Percentiles rank a stretch among this genome's conserved stretches.
Evolutionary conservation across 768 basidiomycete species (phyloP).

Genomic region (Collybiopsis luxurians): DNA sequence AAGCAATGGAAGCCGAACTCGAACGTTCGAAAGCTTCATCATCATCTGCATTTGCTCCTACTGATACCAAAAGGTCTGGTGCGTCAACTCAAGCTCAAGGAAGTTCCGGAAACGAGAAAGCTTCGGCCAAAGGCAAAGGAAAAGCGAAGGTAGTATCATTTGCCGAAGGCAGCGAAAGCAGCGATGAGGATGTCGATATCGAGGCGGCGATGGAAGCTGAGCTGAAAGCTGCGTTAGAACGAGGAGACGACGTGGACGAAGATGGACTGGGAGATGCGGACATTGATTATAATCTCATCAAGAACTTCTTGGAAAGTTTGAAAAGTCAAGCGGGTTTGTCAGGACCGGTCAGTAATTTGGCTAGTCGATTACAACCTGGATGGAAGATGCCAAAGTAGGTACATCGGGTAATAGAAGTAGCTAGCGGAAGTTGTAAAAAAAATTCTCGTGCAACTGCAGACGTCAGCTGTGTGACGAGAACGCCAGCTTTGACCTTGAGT

Average conservation of each 20-base stretch:
- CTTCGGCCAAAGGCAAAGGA: constrained; percentile 31
- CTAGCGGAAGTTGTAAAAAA: no score
- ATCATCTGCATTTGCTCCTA: background rate
- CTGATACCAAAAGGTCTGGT: no score
- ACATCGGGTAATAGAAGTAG: no score
- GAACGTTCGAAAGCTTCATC: constrained; percentile 36
- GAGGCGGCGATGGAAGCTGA: constrained; percentile 92
- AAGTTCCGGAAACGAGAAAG: background rate
- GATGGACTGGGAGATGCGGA: constrained; percentile 44
- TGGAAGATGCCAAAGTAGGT: constrained; percentile 76
- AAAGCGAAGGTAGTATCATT: constrained; percentile 44
- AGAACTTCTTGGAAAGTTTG: constrained; percentile 96
- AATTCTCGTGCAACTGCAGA: no score
- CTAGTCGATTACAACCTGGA: constrained; percentile 75
- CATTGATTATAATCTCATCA: constrained; percentile 89
- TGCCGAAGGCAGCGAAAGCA: constrained; percentile 28
- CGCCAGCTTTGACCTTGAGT: no score
- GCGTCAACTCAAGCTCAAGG: constrained; percentile 1
- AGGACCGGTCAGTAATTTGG: constrained; percentile 90
- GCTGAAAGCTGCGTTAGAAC: constrained; percentile 60
- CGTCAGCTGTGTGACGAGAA: no score
- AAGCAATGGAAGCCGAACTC: constrained; percentile 89
- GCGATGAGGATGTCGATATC: constrained; percentile 60
- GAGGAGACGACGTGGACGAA: constrained; percentile 48
- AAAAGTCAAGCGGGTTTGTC: constrained; percentile 86